Evolutionary conservation across 257 asterid species (phyloP).

Genomic region (Phtheirospermum japonicum): DNA sequence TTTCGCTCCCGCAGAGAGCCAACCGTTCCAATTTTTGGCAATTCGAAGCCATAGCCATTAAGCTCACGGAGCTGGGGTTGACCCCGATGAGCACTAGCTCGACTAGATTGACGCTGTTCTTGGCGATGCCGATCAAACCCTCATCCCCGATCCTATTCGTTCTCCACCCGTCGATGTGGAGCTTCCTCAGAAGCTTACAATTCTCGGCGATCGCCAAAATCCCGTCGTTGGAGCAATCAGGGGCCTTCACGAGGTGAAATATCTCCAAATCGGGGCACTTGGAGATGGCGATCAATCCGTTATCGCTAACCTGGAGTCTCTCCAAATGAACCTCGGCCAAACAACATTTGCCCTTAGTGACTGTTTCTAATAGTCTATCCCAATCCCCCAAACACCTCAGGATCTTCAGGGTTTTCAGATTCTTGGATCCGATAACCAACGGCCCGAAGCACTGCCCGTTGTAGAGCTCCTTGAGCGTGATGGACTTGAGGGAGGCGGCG

Average conservation of each 20-base stretch:
- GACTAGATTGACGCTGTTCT: slow-evolving; percentile 55
- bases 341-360: slow-evolving; percentile 41
- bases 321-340: slow-evolving; percentile 72
- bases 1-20: slow-evolving; percentile 93
- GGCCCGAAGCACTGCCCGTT: slow-evolving; percentile 79
- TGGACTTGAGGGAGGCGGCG: slow-evolving; percentile 48
- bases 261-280: slow-evolving; percentile 60
- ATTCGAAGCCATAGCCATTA: slow-evolving; percentile 57
- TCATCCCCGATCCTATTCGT: slow-evolving; percentile 81
- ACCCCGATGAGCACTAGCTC: slow-evolving; percentile 85
- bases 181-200: slow-evolving; percentile 80
- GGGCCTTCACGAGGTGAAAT: slow-evolving; percentile 68
- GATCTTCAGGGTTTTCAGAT: slow-evolving; percentile 61
- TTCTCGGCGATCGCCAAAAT: slow-evolving; percentile 61
- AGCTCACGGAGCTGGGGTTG: slow-evolving; percentile 60
- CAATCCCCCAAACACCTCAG: slow-evolving; percentile 80
- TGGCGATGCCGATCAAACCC: slow-evolving; percentile 66
- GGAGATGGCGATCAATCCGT: slow-evolving; percentile 58
- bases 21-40: slow-evolving; percentile 76
- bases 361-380: slow-evolving; percentile 60
- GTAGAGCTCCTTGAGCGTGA: slow-evolving; percentile 72
- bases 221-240: slow-evolving; percentile 72
- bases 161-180: slow-evolving; percentile 93
- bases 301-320: slow-evolving; percentile 75
- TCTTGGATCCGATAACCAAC: slow-evolving; percentile 50